Percentiles rank a stretch among this genome's conserved stretches.
Conservation (phyloP, 164 flowering plant species). For the Cinnamomum micranthum region DNA sequence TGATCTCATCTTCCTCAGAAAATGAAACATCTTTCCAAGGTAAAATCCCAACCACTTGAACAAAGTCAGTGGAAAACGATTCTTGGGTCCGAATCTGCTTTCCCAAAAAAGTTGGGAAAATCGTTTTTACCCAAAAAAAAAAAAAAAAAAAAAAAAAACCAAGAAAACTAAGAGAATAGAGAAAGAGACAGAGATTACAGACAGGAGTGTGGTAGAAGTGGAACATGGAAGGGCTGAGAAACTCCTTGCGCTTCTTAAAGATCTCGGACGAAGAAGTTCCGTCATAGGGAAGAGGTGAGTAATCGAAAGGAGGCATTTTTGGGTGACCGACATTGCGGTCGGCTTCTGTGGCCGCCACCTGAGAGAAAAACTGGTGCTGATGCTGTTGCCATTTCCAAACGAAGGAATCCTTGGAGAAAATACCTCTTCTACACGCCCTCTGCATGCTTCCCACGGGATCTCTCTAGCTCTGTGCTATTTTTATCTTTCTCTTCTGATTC, state of each 20-base stretch:
- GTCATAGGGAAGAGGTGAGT: conserved; percentile 80
- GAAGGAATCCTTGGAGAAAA: too few relatives aligned
- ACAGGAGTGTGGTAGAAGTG: conserved; percentile 66
- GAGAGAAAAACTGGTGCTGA: conserved; percentile 16
- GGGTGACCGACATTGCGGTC: conserved; percentile 25
- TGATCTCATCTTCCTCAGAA: too few relatives aligned
- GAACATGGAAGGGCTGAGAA: conserved; percentile 80
- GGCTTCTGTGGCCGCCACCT: conserved; percentile 21
- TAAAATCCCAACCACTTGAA: too few relatives aligned
- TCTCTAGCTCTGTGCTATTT: too few relatives aligned
- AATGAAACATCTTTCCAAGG: too few relatives aligned
- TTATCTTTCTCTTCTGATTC: too few relatives aligned
- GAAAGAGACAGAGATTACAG: background rate
- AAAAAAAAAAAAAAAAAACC: background rate
- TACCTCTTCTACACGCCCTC: too few relatives aligned
- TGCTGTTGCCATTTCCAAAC: background rate
- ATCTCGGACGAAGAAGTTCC: conserved; percentile 81
- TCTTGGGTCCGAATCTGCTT: too few relatives aligned
- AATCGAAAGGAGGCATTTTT: conserved; percentile 77
- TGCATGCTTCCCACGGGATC: too few relatives aligned
- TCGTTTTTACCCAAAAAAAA: too few relatives aligned
- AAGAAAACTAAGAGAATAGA: background rate
- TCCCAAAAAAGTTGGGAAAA: too few relatives aligned
- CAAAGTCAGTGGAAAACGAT: too few relatives aligned
- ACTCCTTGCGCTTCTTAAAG: conserved; percentile 57